A percentile compares a stretch with the other conserved stretches of the same genome.
Conservation (phyloP, 768 basidiomycete genomes). For the Lactarius hatsudake region DNA sequence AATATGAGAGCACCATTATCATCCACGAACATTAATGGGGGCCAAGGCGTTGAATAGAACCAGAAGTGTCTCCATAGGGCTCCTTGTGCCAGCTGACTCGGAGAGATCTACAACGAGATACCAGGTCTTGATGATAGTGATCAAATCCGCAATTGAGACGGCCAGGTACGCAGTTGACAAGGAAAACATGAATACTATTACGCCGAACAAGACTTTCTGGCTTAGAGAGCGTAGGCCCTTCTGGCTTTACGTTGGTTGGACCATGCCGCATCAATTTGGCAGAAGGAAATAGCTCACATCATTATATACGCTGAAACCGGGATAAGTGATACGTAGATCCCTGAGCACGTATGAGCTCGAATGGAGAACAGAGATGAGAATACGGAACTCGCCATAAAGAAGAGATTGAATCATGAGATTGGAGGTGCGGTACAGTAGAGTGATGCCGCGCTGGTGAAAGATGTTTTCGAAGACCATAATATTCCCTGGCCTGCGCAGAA, state of each 20-base stretch:
- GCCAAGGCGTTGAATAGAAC: not conserved
- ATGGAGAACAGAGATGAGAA: not conserved
- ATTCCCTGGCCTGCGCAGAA: not conserved
- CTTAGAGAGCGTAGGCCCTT: not conserved
- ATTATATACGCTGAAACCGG: not conserved
- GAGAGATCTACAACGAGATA: not conserved
- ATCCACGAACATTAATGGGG: not conserved
- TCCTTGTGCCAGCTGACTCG: not conserved
- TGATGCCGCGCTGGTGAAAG: not conserved
- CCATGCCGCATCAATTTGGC: not conserved
- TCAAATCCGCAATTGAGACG: not conserved
- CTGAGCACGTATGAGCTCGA: not conserved
- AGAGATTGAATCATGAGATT: not conserved
- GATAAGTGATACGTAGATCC: not conserved
- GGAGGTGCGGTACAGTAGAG: not conserved
- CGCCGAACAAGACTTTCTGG: slow-evolving; percentile 1
- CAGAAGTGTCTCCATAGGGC: not conserved
- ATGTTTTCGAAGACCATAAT: not conserved
- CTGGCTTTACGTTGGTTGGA: not conserved
- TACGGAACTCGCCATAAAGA: not conserved
- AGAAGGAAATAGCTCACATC: not conserved
- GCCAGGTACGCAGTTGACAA: not conserved
- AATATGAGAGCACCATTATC: not conserved
- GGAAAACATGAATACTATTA: not conserved
- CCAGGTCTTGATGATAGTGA: not conserved